Evolutionary conservation across 768 basidiomycete genomes (phyloP).

Genomic region (Lanmaoa rubissima): DNA sequence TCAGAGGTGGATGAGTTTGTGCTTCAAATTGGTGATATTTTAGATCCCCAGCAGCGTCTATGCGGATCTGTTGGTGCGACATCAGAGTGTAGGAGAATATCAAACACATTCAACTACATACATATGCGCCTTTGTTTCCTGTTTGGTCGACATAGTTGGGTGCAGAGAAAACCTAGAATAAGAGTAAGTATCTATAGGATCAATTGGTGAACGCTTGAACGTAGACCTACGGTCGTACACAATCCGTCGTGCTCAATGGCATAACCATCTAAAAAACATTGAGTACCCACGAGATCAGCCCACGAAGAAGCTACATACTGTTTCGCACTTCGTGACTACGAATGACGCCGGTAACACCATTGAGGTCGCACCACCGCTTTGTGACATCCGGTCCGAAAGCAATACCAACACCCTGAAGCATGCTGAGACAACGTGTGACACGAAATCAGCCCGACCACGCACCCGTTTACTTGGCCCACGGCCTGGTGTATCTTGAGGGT

Average conservation of each 20-base stretch:
- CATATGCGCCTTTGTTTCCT: conserved; percentile 91
- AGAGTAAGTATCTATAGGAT: conserved; percentile 11
- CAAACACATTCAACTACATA: conserved; percentile 38
- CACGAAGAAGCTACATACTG: conserved; percentile 42
- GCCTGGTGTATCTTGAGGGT: conserved; percentile 85
- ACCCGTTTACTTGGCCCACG: conserved; percentile 96
- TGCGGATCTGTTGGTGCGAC: conserved; percentile 58
- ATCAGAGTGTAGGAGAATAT: conserved; percentile 5
- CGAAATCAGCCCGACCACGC: conserved; percentile 28
- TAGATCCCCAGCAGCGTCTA: conserved; percentile 72
- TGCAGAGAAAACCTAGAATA: conserved; percentile 78
- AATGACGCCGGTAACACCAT: conserved; percentile 84
- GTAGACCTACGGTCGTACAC: conserved; percentile 77
- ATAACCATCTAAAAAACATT: conserved; percentile 67
- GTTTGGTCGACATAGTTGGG: conserved; percentile 94
- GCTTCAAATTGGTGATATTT: conserved; percentile 84
- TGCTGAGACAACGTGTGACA: conserved; percentile 12
- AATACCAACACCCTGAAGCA: conserved; percentile 82
- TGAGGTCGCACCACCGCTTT: conserved; percentile 81
- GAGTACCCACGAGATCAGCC: background rate
- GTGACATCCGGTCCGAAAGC: conserved; percentile 96
- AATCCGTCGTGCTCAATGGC: conserved; percentile 92
- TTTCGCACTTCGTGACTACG: conserved; percentile 97
- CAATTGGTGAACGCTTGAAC: background rate
- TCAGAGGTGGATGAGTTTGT: conserved; percentile 82